A percentile compares a stretch with the other conserved stretches of the same genome.
Evolutionary conservation across 83 land plant genomes (phyloP).

Genomic region (Isoetes engelmannii): DNA sequence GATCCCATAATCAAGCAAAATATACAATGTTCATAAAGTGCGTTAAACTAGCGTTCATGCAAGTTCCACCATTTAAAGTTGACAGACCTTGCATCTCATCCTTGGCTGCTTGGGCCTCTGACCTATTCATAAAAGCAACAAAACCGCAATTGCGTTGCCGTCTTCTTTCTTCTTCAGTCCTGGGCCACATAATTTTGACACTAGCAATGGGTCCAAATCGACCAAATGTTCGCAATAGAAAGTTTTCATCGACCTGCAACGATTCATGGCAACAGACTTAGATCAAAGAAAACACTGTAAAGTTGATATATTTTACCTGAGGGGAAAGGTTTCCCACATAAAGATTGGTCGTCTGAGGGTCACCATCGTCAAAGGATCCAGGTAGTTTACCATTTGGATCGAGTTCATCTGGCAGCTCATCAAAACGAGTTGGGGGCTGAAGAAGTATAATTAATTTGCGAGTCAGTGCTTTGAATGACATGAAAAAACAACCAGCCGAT

Average conservation of each 20-base stretch:
- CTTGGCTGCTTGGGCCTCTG: conserved; percentile 97
- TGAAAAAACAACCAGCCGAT: not conserved
- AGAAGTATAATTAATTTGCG: conserved; percentile 3
- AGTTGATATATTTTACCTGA: conserved; percentile 40
- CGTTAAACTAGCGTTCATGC: not conserved
- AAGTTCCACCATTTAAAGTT: not conserved
- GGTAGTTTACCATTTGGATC: conserved; percentile 72
- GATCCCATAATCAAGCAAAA: not conserved
- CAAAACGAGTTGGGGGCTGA: conserved; percentile 74
- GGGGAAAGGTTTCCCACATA: conserved; percentile 98
- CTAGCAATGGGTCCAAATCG: conserved; percentile 99
- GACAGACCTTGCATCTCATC: conserved; percentile 98
- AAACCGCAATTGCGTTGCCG: conserved; percentile 97
- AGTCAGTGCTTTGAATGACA: not conserved
- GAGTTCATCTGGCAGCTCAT: conserved; percentile 81
- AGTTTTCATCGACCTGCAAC: conserved; percentile 93
- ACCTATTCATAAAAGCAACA: conserved; percentile 99
- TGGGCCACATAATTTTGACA: conserved; percentile 99
- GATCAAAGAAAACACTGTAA: not conserved
- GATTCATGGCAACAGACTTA: not conserved
- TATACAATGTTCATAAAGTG: not conserved
- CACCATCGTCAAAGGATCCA: conserved; percentile 99
- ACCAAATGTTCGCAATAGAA: conserved; percentile 92
- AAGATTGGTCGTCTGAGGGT: conserved; percentile 94
- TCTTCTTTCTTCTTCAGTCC: conserved; percentile 90